Base-by-base conservation (phyloP, 2,329 filamentous ascomycete genomes). In the Exophiala phaeomuriformis region DNA sequence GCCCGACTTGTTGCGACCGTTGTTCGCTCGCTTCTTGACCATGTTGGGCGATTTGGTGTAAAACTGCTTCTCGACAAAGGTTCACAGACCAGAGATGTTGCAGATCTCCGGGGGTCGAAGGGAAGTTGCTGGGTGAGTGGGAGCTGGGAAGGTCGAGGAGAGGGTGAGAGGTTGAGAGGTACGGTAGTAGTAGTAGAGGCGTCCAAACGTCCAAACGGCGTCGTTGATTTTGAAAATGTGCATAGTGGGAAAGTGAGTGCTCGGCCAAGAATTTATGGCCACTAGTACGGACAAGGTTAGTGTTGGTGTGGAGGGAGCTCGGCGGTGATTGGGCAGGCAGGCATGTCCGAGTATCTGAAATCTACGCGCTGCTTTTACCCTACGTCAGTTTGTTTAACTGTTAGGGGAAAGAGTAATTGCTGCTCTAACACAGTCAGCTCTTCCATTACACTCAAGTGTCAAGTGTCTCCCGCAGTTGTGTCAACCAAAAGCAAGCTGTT, bases 1-100 rank as follows among this genome's bases (percentile, higher is more conserved):
- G 77, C 93, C 91, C 80, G 95, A 95, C 90, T 96, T 96, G 88
- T 97, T 96, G 76, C 91, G 90, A 77, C 91, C 91, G 82, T 88
- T 94, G 74, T 27, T 83, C 71, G 83, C 81, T 74, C 83, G 78
- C 79, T 86, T 86, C 79, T 86, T 85, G 76, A 85, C 82, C 83
- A 85, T 86, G 71, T 72, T 84, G 39, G 32, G n/a, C 8, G 29
- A 27, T 44, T 10, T 51, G 31, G 47, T n/a, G 27, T 49, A 19
- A 19, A 19, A 19, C 19, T 19, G 19, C 19, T 19, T 19, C 19
- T 19, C 19, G 19, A 19, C 19, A 19, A 19, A 19, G 19, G 19
- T 19, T 19, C 19, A 19, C 19, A 19, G 19, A 19, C 19, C 19
- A 19, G 19, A 19, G 19, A 19, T 19, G 19, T 19, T 19, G 19